phyloP scores from a whole-genome alignment of 495 filamentous ascomycete species.

The Jackrogersella multiformis region DNA sequence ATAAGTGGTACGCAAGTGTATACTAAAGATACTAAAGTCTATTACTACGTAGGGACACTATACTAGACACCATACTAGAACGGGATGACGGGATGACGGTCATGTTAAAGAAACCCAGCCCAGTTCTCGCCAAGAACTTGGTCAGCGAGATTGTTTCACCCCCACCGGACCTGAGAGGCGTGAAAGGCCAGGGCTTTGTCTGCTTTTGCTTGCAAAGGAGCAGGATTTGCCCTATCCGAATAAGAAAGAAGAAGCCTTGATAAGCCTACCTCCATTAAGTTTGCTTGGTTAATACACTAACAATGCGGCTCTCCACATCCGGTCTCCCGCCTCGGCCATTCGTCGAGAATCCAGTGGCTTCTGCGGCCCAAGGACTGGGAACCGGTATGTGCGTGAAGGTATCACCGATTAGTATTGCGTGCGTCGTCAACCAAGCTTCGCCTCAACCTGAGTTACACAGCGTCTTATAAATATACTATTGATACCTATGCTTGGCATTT shows the following conservation, averaged over 20 bases:
- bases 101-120: neutral
- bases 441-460: constrained; percentile 12
- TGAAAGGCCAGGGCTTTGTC: neutral
- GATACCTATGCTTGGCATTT: constrained; percentile 9
- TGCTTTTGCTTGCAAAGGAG: neutral
- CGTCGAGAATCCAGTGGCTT: neutral
- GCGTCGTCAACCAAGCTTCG: neutral
- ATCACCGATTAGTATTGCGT: constrained; percentile 1
- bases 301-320: constrained; percentile 9
- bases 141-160: neutral
- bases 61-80: neutral
- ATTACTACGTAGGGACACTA: neutral
- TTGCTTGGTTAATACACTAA: constrained; percentile 23
- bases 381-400: neutral
- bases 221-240: too few species aligned
- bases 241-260: constrained; percentile 16
- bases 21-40: too few species aligned
- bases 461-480: constrained; percentile 4
- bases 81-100: neutral
- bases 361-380: neutral
- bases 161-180: too few species aligned
- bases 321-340: constrained; percentile 14
- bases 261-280: constrained; percentile 25
- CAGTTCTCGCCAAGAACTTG: neutral
- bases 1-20: neutral